Base-by-base conservation (phyloP, 2,329 filamentous ascomycete species). In the Pseudocercospora eumusae region DNA sequence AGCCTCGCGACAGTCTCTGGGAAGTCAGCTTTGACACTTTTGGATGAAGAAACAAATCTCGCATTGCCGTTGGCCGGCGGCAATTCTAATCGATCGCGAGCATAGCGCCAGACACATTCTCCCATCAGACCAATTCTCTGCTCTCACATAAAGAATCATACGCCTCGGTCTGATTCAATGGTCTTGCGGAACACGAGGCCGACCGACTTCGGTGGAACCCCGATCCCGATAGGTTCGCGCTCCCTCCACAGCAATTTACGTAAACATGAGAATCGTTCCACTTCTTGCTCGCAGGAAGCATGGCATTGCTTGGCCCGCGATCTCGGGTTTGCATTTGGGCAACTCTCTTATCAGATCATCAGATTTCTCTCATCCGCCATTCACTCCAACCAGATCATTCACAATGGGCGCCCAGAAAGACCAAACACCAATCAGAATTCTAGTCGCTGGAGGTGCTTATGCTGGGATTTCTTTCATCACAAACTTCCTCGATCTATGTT, bases 401-500 rank as follows among this genome's bases (percentile, higher is more conserved):
- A 56, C 28, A 15, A 56, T 56, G 31, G n/a, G 20, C 25, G 28
- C 36, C 20, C 18, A 56, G 18, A 56, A 13, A 36, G 31, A 56
- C 11, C 31, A 49, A 33, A 31, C 45, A 11, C 54, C 54, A 15
- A 21, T 49, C 11, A 40, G 57, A 23, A 40, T 65, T n/a, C 59
- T 65, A 4, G 63, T 67, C 13, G 65, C 65, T 23, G 61, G 65
- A 11, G 59, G 63, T 13, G 54, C 63, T 1, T 65, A 67, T 28
- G 63, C 56, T 25, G 60, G 63, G 8, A 62, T 67, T n/a, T 52
- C 65, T 15, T 58, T 62, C 8, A 63, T 62, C 3, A 53, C 63
- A 44, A 64, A 65, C 42, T 54, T 63, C 4, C 36, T 67, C 27
- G 65, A 65, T 40, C 56, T 67, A 13, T 65, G 56, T 47, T 23